Evolutionary conservation across 352 stramenopile genomes (phyloP).

Genomic region (Pythium volutum): DNA sequence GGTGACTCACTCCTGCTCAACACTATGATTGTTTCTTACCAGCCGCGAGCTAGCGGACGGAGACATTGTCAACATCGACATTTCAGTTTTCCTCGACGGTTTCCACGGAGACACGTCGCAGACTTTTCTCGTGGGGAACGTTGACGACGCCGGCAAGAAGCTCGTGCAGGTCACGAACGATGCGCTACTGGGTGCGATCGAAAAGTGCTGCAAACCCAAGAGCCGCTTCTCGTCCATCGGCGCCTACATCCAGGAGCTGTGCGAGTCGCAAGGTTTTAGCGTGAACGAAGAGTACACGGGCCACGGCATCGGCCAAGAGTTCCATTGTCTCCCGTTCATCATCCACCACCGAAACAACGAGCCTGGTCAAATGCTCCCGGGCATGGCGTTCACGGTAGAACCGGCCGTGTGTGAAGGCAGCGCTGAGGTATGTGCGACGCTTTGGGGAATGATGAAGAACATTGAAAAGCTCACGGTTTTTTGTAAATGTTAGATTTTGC

Average conservation of each 20-base stretch:
- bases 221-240: constrained; percentile 94
- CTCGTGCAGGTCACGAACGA: constrained; percentile 90
- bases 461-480: background rate
- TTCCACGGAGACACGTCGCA: constrained; percentile 98
- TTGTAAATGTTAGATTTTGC: constrained; percentile 54
- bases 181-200: constrained; percentile 82
- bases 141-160: constrained; percentile 80
- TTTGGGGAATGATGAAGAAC: background rate
- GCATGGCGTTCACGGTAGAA: constrained; percentile 99
- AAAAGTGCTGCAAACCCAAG: constrained; percentile 89
- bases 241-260: constrained; percentile 90
- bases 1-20: background rate
- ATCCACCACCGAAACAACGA: constrained; percentile 86
- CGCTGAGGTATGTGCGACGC: constrained; percentile 50
- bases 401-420: constrained; percentile 94
- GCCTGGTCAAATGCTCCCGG: constrained; percentile 78
- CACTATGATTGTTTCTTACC: background rate
- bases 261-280: constrained; percentile 71
- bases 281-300: constrained; percentile 93
- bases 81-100: constrained; percentile 92
- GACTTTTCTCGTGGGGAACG: constrained; percentile 93
- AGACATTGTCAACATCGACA: constrained; percentile 97
- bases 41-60: constrained; percentile 83
- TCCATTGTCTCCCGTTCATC: constrained; percentile 96
- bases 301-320: constrained; percentile 95